Evolutionary conservation across 139 green algal species (phyloP), one percentile per base, ranked within the genome.

Genomic region (Coelastrella sp.): DNA sequence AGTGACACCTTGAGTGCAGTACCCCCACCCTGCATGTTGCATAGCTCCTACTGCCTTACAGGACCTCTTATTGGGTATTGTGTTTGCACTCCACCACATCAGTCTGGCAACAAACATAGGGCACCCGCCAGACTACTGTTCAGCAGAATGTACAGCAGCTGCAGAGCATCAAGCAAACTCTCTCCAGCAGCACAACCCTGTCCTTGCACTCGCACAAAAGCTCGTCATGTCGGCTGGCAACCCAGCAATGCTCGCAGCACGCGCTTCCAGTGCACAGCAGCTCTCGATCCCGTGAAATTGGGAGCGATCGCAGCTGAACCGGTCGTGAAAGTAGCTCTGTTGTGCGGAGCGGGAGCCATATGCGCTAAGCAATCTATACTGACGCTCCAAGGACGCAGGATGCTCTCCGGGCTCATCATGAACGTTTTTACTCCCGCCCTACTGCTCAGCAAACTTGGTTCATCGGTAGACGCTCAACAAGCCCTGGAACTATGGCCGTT

Each of bases 401-500:
- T 90, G n/a, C 73, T 90, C 6, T 83, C 66, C 11, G 74, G 73
- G 2, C 74, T 90, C 14, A 60, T 90, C 7, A 83, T 90, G 73
- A 90, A 90, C 20, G 73, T 90, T 14, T 90, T 90, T 23, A 83
- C 73, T 7, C 85, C 85, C 32, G 85, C 85, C 7, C 73, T 90
- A 60, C 85, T 90, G 58, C 23, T 90, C 4, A 77, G 57, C 73
- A 90, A 90, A 58, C 73, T 90, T 20, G 85, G 85, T 0, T 32
- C 85, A 17, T 76, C 73, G 8, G 83, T 88, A 22, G 83, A 80
- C 19, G 74, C 23, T 5, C 74, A 17, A 16, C 74, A 80, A 61
- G 61, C 82, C 47, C 16, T 86, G 8, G 68, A 89, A 54, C 73
- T 90, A 20, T 90, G 85, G 85, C 85, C 85, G 10, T 19, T 90